These are phyloP conservation scores for Pugionium cornutum DNA, from an alignment of 345 rosid species.

Conservation along the genomic window DNA sequence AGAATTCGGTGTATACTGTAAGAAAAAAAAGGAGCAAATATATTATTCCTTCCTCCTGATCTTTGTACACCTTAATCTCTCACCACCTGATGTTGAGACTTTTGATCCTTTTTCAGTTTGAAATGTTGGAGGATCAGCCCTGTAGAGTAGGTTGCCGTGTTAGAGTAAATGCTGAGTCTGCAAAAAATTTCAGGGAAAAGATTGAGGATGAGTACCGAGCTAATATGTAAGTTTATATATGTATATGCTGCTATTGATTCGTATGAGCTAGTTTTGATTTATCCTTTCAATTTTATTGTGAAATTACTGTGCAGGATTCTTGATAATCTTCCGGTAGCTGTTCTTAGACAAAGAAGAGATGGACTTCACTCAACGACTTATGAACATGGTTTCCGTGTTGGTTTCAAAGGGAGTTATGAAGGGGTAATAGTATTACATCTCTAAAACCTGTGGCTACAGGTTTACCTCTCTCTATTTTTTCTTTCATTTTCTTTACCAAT, in stretches of 20 bases:
- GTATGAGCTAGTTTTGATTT: background rate
- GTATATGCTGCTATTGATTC: background rate
- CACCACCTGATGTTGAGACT: slow-evolving; percentile 6
- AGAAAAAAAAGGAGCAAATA: slow-evolving; percentile 26
- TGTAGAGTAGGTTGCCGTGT: slow-evolving; percentile 70
- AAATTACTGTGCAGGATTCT: slow-evolving; percentile 67
- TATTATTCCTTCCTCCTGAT: background rate
- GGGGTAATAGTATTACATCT: slow-evolving; percentile 53
- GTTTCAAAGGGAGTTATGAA: slow-evolving; percentile 87
- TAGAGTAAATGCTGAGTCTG: slow-evolving; percentile 60
- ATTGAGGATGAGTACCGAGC: slow-evolving; percentile 90
- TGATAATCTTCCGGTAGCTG: slow-evolving; percentile 99
- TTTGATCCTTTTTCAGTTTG: slow-evolving; percentile 52
- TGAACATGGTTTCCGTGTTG: slow-evolving; percentile 92
- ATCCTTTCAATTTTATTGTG: background rate
- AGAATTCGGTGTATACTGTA: slow-evolving; percentile 81
- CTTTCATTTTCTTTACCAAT: slow-evolving; percentile 17
- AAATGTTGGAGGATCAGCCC: slow-evolving; percentile 80
- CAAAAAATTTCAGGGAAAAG: slow-evolving; percentile 86
- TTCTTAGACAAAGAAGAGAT: slow-evolving; percentile 87
- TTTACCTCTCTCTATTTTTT: background rate
- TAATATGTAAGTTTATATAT: slow-evolving; percentile 59
- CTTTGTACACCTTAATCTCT: background rate
- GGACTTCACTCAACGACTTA: slow-evolving; percentile 83
- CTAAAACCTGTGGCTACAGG: slow-evolving; percentile 4